These are phyloP conservation scores for Gardenia jasminoides DNA, from an alignment of 257 asterid species.

Conservation along the genomic window DNA sequence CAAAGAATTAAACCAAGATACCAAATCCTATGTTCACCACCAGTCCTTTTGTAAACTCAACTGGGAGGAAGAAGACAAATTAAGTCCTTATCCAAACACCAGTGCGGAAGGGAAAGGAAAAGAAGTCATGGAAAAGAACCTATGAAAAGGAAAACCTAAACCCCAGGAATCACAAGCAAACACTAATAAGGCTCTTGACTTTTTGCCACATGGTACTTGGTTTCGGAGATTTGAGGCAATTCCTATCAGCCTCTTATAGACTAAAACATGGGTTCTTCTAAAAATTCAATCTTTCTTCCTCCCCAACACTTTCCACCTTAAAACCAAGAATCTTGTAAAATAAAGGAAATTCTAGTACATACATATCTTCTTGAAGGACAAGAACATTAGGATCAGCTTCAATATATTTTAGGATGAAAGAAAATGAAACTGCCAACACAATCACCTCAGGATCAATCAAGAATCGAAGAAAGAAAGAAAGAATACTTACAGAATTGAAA, in stretches of 20 bases:
- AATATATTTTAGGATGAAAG: slow-evolving; percentile 24
- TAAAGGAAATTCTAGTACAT: slow-evolving; percentile 21
- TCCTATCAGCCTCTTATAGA: slow-evolving; percentile 56
- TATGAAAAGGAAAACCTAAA: slow-evolving; percentile 31
- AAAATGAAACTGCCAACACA: slow-evolving; percentile 17
- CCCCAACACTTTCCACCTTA: slow-evolving; percentile 37
- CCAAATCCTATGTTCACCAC: slow-evolving; percentile 37
- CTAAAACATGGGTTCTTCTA: slow-evolving; percentile 7
- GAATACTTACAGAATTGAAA: slow-evolving; percentile 41
- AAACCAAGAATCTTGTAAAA: slow-evolving; percentile 39
- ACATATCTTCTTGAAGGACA: slow-evolving; percentile 1
- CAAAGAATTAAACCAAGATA: slow-evolving; percentile 29
- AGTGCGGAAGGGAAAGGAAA: slow-evolving; percentile 23
- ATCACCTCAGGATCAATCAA: slow-evolving; percentile 9
- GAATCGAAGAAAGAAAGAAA: slow-evolving; percentile 18
- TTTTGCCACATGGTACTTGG: slow-evolving; percentile 57
- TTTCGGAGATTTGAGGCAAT: slow-evolving; percentile 79
- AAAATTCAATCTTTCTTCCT: slow-evolving; percentile 11
- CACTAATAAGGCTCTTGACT: slow-evolving; percentile 42
- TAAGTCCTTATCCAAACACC: slow-evolving; percentile 51
- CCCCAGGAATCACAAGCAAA: slow-evolving; percentile 65
- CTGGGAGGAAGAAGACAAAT: slow-evolving; percentile 38
- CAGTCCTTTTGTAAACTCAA: slow-evolving; percentile 50
- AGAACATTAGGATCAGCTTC: slow-evolving; percentile 4
- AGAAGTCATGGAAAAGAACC: slow-evolving; percentile 36